Evolutionary conservation across 805 yeast genomes (phyloP), one percentile per base, ranked within the genome.

Genomic region (Martiniozyma abietophila): DNA sequence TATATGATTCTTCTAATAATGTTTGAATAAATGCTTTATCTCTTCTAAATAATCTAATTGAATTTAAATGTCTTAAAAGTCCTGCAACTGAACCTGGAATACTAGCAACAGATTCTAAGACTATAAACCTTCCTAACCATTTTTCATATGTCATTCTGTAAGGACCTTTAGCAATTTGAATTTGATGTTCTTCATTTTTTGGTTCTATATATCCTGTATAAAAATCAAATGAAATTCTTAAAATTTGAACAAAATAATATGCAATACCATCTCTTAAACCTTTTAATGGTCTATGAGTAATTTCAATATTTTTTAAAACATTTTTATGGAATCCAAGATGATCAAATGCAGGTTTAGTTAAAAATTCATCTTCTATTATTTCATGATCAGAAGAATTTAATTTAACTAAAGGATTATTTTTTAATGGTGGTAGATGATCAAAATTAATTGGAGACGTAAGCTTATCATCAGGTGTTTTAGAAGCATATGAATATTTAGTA

Each of bases 31-130:
- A 80, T 1, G 82, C 85, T 47, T 74, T 69, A 51, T 79, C 88
- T 39, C 86, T 58, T 47, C 65, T 65, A 45, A 80, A 59, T 32
- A 76, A 52, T 43, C 88, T 59, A 30, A 79, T 51, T 2, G 82
- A 69, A 43, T 74, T 76, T 46, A 79, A 62, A 50, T 80, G 86
- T 38, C 86, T 67, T 27, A 80, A 53, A 56, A 77, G 78, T 1
- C 80, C 80, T 3, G 82, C 88, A 30, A 75, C 80, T 65, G 76
- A 71, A 8, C 88, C 86, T 1, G 88, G 88, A n/a, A 79, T 82
- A 7, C 84, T 86, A 4, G 88, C 88, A 36, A 80, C 65, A 40
- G 76, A 68, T 53, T 79, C 88, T 44, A 79, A 63, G 46, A 80
- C 76, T 25, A 80, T 70, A 37, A 69, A 56, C 34, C 80, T 53